A percentile compares a stretch with the other conserved stretches of the same genome.
phyloP scores from a whole-genome alignment of 2,329 filamentous ascomycete genomes.

The Davidsoniella eucalypti region DNA sequence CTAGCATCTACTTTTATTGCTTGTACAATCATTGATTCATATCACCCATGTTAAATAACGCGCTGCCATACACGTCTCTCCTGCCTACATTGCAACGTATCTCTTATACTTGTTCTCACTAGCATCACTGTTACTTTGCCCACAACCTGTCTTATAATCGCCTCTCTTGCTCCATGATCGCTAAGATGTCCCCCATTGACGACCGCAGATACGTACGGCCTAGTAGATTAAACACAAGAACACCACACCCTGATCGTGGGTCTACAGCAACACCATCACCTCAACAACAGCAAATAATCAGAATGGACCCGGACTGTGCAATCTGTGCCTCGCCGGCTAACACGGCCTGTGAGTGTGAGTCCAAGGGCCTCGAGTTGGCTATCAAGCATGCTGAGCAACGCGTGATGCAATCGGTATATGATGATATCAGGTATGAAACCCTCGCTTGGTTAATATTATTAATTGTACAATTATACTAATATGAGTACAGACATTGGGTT shows the following conservation, averaged over 20 bases:
- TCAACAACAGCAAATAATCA: conserved; percentile 25
- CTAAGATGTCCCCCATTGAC: conserved; percentile 21
- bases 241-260: conserved; percentile 2
- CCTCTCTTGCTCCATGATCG: conserved; percentile 17
- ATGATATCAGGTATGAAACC: conserved; percentile 41
- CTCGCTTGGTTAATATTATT: neutral
- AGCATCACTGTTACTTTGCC: neutral
- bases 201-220: conserved; percentile 5
- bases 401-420: conserved; percentile 47
- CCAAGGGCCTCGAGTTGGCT: conserved; percentile 45
- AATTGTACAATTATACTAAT: too few relatives aligned
- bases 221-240: conserved; percentile 1
- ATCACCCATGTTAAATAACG: too few relatives aligned
- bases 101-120: neutral
- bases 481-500: conserved; percentile 41
- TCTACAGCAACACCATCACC: conserved; percentile 12
- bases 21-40: too few relatives aligned
- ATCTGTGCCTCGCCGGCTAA: conserved; percentile 46
- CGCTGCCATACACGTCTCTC: too few relatives aligned
- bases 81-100: too few relatives aligned
- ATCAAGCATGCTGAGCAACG: conserved; percentile 45
- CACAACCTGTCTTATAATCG: conserved; percentile 7
- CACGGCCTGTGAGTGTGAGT: conserved; percentile 47
- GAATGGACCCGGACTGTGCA: conserved; percentile 54
- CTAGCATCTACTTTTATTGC: too few relatives aligned